Evolutionary conservation across 116 monocot genomes (phyloP).

Genomic region (Iris pallida): DNA sequence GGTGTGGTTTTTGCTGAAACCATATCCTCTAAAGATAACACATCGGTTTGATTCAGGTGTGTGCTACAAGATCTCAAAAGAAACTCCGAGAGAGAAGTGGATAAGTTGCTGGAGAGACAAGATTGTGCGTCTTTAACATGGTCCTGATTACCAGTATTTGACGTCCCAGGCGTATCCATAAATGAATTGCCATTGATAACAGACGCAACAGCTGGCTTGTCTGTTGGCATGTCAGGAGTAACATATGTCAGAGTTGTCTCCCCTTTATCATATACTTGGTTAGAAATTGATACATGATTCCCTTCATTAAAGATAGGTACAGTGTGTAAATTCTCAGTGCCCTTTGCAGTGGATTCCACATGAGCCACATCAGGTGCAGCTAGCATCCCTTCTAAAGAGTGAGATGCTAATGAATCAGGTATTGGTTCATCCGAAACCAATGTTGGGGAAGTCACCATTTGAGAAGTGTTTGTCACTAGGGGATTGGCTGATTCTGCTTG

Average conservation of each 20-base stretch:
- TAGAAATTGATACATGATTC: background rate
- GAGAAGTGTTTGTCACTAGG: background rate
- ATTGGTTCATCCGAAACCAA: background rate
- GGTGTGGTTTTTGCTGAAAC: conserved; percentile 12
- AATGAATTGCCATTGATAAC: background rate
- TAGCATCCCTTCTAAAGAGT: background rate
- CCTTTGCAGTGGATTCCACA: background rate
- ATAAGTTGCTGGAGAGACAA: conserved; percentile 2
- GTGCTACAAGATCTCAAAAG: conserved; percentile 27
- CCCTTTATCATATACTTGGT: background rate
- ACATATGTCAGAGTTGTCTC: conserved; percentile 2
- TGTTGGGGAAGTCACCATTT: background rate
- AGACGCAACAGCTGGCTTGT: background rate
- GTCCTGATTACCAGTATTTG: conserved; percentile 6
- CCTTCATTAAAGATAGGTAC: conserved; percentile 1
- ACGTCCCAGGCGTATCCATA: conserved; percentile 12
- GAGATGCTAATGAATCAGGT: background rate
- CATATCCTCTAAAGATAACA: conserved; percentile 6
- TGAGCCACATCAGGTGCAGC: conserved; percentile 3
- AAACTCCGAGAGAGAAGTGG: conserved; percentile 14
- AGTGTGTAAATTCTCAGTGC: conserved; percentile 3
- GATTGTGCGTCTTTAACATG: conserved; percentile 11
- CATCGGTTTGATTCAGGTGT: conserved; percentile 12
- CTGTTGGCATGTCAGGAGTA: too few relatives aligned
- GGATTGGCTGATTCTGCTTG: background rate